Base-by-base conservation (phyloP, 2,329 filamentous ascomycete species). In the Sclerotinia subarctica region DNA sequence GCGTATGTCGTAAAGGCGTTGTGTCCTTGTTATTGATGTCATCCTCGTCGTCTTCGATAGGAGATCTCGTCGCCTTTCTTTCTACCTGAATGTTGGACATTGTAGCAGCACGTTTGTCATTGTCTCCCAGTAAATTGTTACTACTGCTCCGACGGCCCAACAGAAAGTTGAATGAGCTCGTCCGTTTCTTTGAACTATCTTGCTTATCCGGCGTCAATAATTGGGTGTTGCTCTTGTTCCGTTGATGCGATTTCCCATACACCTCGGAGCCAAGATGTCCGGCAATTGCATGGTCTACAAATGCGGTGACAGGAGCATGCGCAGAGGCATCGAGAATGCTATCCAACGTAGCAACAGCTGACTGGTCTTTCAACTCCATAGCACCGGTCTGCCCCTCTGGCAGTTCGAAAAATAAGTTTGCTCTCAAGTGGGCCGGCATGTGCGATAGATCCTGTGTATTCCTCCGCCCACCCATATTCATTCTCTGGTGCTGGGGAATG, bases 261-360 rank as follows among this genome's bases (percentile, higher is more conserved):
- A 94, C 86, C 73, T 94, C 91, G 5, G 85, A 78, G 32, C 93
- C 91, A 15, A 93, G 82, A 70, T 88, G 87, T 5, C 93, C 93
- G 38, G 89, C 91, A 75, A 91, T 93, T 0, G 90, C 87, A 77
- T 97, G 93, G 75, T 97, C 93, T 0, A 91, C 96, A 74, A 98
- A 98, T 35, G 94, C 94, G 72, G 85, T 92, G 42, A 97, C 93
- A 1, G 95, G 95, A 0, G 95, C 94, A 69, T 85, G 86, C 3
- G 92, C 91, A 3, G 94, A 95, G 10, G 94, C 95, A 76, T 97
- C 91, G 21, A 99, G 84, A 65, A 99, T 96, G 77, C 88, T 94
- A 72, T 99, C 94, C 10, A 99, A 85, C 0, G 94, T 97, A 53
- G 87, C 90, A 76, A 93, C 92, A 15, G 94, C 94, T 35, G 95